Base-by-base conservation (phyloP, 257 asterid genomes). In the Hygrophila difformis region DNA sequence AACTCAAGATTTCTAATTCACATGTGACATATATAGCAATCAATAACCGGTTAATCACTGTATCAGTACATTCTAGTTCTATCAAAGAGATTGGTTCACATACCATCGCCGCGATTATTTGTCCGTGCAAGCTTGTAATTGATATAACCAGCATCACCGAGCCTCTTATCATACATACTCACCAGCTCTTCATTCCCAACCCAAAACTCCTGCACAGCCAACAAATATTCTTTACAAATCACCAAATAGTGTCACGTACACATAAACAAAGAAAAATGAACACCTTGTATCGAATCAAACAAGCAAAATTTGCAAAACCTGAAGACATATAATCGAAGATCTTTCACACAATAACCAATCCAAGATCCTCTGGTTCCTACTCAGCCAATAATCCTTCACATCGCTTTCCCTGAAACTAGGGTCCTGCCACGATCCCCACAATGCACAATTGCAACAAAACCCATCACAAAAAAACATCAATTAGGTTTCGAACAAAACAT, bases 71-170 rank as follows among this genome's bases (percentile, higher is more conserved):
- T 26, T 4, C 37, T 33, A 5, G 12, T 33, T 3, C 8, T 33
- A 33, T 33, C 6, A 48, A 35, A 52, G 21, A 39, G 45, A 23
- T 40, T 3, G 39, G 6, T 6, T n/a, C 2, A 18, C 56, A n/a
- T 77, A 91, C 96, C 99, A 59, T 91, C 99, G 5, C 99, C 99
- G 0, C 99, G 99, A 49, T 86, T 86, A 64, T 91, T 91, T 5
- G 99, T 91, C 46, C 99, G 71, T 9, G 93, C 96, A 49, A 91
- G 93, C 75, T 86, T 91, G 68, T 78, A 78, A 67, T 49, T 72
- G 56, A 68, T 58, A 64, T 91, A 91, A 31, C 99, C 97, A 37
- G 99, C 99, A 71, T 86, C 97, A 26, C 81, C 92, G 39, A 86
- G 99, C 73, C 96, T 82, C 74, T 76, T 80, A 55, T 86, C 84